Percentiles rank a stretch among this genome's conserved stretches.
These are phyloP conservation scores for Ophiocordyceps camponoti-floridani DNA, from an alignment of 2,329 filamentous ascomycete genomes.

Conservation along the genomic window DNA sequence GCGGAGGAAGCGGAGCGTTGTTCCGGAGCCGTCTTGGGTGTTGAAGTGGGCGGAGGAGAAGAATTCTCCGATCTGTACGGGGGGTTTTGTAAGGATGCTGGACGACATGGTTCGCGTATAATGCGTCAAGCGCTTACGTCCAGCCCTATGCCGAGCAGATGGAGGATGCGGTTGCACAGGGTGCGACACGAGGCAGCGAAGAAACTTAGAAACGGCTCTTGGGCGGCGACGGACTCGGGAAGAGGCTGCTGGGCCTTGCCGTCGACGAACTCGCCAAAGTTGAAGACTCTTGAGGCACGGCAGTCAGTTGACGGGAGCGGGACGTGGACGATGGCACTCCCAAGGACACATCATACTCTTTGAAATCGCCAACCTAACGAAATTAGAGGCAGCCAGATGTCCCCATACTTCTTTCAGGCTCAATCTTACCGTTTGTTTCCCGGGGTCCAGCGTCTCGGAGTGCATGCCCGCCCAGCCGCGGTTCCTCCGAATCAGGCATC, in stretches of 20 bases:
- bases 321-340: background rate
- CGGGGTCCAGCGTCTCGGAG: constrained; percentile 72
- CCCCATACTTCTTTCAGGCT: background rate
- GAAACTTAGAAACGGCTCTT: constrained; percentile 40
- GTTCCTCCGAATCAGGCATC: constrained; percentile 66
- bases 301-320: background rate
- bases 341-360: constrained; percentile 42
- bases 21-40: constrained; percentile 27
- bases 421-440: constrained; percentile 50
- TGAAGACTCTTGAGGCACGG: constrained; percentile 56
- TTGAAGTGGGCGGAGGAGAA: constrained; percentile 33
- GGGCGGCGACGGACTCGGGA: constrained; percentile 40
- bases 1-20: constrained; percentile 52
- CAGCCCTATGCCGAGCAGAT: constrained; percentile 63
- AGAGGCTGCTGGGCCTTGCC: constrained; percentile 61
- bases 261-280: constrained; percentile 61
- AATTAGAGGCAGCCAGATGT: background rate
- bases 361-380: constrained; percentile 61
- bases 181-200: constrained; percentile 57
- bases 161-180: constrained; percentile 56
- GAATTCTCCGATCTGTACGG: constrained; percentile 26
- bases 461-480: constrained; percentile 81
- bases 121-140: constrained; percentile 24
- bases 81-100: background rate
- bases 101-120: background rate